These are phyloP conservation scores for Tetragonia tetragonoides DNA, from an alignment of 148 eudicot genomes.

Conservation along the genomic window DNA sequence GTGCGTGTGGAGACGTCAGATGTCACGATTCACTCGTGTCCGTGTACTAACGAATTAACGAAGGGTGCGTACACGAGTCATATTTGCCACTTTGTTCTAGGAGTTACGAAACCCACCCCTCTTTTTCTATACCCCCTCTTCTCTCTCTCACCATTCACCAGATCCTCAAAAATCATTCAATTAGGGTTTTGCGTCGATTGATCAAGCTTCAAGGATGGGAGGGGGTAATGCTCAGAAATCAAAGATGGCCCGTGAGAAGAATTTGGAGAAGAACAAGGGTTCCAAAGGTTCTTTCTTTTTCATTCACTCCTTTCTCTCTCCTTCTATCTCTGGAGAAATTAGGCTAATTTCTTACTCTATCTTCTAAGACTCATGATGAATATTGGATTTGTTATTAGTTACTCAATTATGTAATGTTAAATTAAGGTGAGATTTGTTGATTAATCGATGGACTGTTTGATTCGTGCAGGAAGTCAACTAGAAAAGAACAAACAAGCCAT, in stretches of 20 bases:
- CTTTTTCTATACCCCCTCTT: background rate
- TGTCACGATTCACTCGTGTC: no score
- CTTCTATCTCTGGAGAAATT: background rate
- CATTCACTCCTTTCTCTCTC: background rate
- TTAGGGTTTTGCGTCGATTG: background rate
- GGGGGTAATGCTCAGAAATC: slow-evolving; percentile 76
- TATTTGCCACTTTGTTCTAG: no score
- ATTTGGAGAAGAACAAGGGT: slow-evolving; percentile 54
- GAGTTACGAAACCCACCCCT: no score
- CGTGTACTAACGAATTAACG: no score
- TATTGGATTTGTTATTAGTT: background rate
- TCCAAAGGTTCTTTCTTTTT: slow-evolving; percentile 29
- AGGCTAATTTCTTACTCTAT: background rate
- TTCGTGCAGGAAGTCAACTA: slow-evolving; percentile 73
- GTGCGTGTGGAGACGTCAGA: no score
- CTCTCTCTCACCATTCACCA: background rate
- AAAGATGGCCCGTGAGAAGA: slow-evolving; percentile 75
- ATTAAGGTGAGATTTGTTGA: background rate
- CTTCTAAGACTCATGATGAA: background rate
- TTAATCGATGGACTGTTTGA: slow-evolving; percentile 12
- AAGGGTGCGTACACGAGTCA: no score
- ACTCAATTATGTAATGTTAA: background rate
- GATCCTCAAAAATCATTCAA: background rate
- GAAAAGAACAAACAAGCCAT: slow-evolving; percentile 80
- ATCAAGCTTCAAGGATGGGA: slow-evolving; percentile 36